phyloP scores from a whole-genome alignment of 139 green algal genomes.

The Nannochloris sp. region DNA sequence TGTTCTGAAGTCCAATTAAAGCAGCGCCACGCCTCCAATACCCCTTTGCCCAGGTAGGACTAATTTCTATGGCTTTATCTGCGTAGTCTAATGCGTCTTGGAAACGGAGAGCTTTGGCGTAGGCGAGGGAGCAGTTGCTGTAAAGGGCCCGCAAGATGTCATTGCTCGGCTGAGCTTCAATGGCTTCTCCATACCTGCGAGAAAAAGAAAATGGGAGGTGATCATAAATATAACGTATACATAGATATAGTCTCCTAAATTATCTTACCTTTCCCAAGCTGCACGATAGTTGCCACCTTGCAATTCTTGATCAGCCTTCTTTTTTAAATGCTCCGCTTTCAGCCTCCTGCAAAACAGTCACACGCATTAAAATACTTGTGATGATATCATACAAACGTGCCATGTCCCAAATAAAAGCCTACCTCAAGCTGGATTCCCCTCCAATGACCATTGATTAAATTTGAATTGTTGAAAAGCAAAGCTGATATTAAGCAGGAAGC shows the following conservation, averaged over 20 bases:
- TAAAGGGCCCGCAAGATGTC: constrained; percentile 2
- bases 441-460: not conserved
- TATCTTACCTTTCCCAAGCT: constrained; percentile 17
- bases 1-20: constrained; percentile 23
- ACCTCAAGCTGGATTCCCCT: not conserved
- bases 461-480: not conserved
- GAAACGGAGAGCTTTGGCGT: constrained; percentile 15
- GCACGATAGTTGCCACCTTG: constrained; percentile 18
- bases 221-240: too few species aligned
- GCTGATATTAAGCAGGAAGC: too few species aligned
- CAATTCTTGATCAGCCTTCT: constrained; percentile 17
- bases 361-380: too few species aligned
- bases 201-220: too few species aligned
- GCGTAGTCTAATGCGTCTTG: constrained; percentile 33
- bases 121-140: constrained; percentile 35
- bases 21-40: constrained; percentile 30
- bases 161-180: constrained; percentile 2
- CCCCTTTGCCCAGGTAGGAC: constrained; percentile 31
- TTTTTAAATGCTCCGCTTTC: constrained; percentile 27
- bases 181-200: too few species aligned
- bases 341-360: constrained; percentile 26
- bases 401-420: too few species aligned
- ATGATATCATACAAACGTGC: too few species aligned
- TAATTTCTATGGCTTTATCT: not conserved
- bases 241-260: not conserved